Base-by-base conservation (phyloP, 805 yeast species). In the Blastobotrys parvus region DNA sequence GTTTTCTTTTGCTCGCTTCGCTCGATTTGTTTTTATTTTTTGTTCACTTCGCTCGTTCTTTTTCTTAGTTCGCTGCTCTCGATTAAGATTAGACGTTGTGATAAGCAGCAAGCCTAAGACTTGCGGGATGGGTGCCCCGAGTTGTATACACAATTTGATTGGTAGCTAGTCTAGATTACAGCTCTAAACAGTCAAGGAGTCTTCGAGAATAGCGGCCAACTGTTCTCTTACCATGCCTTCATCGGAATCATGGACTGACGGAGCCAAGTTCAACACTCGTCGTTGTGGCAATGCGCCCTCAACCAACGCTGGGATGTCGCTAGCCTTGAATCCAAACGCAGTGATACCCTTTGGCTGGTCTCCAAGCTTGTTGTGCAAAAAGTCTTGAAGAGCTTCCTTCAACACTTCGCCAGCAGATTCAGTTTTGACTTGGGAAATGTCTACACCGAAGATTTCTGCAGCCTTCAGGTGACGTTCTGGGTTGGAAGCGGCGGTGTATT, bases 341-440 rank as follows among this genome's bases (percentile, higher is more conserved):
- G 45, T 22, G 32, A 64, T 51, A 1, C 69, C 69, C 4, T 54
- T 52, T 3, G 69, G 69, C 52, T 64, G 69, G 47, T 55, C 58
- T 13, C 64, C 66, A 3, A 64, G 57, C 46, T 55, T 53, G 37
- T 49, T 46, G 48, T 56, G 53, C 46, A 64, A 39, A 43, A 64
- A 64, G 42, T 63, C 56, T 37, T 51, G 52, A 29, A 64, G 42
- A 6, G 66, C 62, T 35, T 64, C 69, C 34, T 57, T 52, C 17
- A 64, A 57, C n/a, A 64, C 51, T 36, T 59, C 65, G 11, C 69
- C 69, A 17, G 67, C 68, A 36, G 62, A 53, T 44, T 59, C 67
- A 7, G 47, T 47, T 47, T 61, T 62, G 20, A 55, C 67, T 35
- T 61, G 60, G 34, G 58, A 19, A 38, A 56, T 54, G 42, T 64